Evolutionary conservation across 805 yeast genomes (phyloP).

Genomic region (Yamadazyma paraphyllophila): DNA sequence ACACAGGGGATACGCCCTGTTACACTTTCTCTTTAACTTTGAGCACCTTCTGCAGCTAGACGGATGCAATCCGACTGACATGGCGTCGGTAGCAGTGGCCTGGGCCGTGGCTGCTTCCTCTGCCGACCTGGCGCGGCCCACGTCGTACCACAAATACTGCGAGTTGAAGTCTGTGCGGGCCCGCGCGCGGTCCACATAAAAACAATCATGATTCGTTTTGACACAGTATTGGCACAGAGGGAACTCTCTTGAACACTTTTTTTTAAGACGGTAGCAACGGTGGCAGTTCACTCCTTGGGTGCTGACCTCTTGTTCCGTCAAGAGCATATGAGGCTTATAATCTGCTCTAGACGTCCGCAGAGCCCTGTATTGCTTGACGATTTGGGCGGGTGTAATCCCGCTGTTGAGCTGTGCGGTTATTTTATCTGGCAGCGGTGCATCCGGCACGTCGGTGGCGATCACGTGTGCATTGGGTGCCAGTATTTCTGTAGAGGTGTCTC

Average conservation of each 20-base stretch:
- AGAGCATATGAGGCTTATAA: conserved; percentile 6
- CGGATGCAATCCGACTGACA: conserved; percentile 12
- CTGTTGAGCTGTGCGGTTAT: background rate
- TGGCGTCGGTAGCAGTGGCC: background rate
- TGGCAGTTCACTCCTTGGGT: conserved; percentile 11
- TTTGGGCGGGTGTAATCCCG: conserved; percentile 2
- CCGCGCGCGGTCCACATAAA: conserved; percentile 24
- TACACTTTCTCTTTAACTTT: conserved; percentile 39
- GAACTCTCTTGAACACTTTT: conserved; percentile 38
- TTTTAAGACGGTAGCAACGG: conserved; percentile 35
- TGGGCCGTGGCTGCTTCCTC: background rate
- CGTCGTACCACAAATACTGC: conserved; percentile 2
- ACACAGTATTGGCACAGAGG: conserved; percentile 39
- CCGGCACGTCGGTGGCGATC: background rate
- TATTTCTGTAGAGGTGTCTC: background rate
- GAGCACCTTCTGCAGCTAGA: conserved; percentile 41
- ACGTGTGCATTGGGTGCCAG: background rate
- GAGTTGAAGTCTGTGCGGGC: conserved; percentile 12
- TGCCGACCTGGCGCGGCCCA: background rate
- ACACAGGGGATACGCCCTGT: conserved; percentile 36
- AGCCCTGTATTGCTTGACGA: conserved; percentile 5
- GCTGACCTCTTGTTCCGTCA: background rate
- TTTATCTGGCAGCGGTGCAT: background rate
- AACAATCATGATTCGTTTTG: conserved; percentile 36
- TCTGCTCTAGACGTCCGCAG: conserved; percentile 6